Percentiles rank a stretch among this genome's conserved stretches.
Evolutionary conservation across 2,329 filamentous ascomycete species (phyloP).

Genomic region (Claviceps paspali): DNA sequence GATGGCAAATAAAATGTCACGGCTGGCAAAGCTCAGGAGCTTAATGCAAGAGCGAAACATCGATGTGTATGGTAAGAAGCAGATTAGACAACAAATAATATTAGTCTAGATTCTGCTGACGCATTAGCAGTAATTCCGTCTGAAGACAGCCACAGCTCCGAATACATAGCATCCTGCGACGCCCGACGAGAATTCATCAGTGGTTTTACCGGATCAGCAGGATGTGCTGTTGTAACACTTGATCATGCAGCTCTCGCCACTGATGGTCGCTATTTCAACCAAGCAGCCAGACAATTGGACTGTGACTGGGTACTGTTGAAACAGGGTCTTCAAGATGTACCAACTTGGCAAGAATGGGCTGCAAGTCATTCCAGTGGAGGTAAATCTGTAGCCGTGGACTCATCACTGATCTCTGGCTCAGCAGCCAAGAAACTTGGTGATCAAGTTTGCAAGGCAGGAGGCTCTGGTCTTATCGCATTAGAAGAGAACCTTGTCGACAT

Average conservation of each 20-base stretch:
- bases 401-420: conserved; percentile 61
- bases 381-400: conserved; percentile 82
- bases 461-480: conserved; percentile 58
- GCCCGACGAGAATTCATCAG: conserved; percentile 80
- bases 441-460: conserved; percentile 75
- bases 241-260: conserved; percentile 84
- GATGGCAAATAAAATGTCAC: conserved; percentile 49
- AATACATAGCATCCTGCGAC: conserved; percentile 96
- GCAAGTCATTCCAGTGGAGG: conserved; percentile 74
- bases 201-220: conserved; percentile 89
- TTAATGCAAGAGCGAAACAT: conserved; percentile 79
- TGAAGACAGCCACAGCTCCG: conserved; percentile 92
- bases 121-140: conserved; percentile 67
- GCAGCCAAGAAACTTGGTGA: conserved; percentile 57
- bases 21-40: conserved; percentile 60
- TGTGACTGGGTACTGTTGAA: conserved; percentile 84
- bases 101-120: not conserved
- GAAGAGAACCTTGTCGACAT: conserved; percentile 76
- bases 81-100: not conserved
- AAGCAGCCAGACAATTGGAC: conserved; percentile 82
- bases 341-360: conserved; percentile 95
- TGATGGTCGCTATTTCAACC: conserved; percentile 96
- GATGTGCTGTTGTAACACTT: conserved; percentile 75
- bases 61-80: conserved; percentile 70
- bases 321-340: conserved; percentile 83